Conservation (phyloP, 257 asterid genomes). For the Handroanthus guayacan region DNA sequence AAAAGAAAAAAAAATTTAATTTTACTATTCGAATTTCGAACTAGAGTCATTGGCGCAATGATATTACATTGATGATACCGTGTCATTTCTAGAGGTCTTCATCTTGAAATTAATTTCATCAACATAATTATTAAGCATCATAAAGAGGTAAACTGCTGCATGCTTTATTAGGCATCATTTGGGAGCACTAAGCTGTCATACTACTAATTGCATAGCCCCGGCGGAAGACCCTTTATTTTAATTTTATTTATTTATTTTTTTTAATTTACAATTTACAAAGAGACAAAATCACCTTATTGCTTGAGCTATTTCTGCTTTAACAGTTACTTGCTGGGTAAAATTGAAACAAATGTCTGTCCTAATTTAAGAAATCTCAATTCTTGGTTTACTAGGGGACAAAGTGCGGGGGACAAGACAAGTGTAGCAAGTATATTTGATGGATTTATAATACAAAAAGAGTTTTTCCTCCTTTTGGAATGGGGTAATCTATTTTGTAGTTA, state of each 20-base stretch:
- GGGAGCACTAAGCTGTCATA: neutral
- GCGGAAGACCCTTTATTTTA: neutral
- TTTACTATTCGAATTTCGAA: no score
- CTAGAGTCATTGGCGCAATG: no score
- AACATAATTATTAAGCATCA: no score
- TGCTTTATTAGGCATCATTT: no score
- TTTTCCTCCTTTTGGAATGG: neutral
- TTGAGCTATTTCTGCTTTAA: slow-evolving; percentile 18
- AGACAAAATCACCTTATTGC: slow-evolving; percentile 18
- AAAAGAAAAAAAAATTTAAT: no score
- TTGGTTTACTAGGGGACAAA: slow-evolving; percentile 23
- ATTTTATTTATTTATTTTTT: no score
- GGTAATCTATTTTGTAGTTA: no score
- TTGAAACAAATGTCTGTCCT: slow-evolving; percentile 30
- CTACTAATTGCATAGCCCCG: neutral
- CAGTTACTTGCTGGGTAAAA: slow-evolving; percentile 27
- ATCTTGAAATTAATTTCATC: no score
- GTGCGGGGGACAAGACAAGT: neutral
- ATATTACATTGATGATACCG: neutral
- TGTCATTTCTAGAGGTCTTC: neutral
- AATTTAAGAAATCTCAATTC: slow-evolving; percentile 33
- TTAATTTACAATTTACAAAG: neutral
- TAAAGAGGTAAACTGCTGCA: no score
- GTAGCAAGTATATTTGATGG: slow-evolving; percentile 1
- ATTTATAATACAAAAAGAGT: neutral